Evolutionary conservation across 345 rosid genomes (phyloP).

Genomic region (Arabidopsis suecica): DNA sequence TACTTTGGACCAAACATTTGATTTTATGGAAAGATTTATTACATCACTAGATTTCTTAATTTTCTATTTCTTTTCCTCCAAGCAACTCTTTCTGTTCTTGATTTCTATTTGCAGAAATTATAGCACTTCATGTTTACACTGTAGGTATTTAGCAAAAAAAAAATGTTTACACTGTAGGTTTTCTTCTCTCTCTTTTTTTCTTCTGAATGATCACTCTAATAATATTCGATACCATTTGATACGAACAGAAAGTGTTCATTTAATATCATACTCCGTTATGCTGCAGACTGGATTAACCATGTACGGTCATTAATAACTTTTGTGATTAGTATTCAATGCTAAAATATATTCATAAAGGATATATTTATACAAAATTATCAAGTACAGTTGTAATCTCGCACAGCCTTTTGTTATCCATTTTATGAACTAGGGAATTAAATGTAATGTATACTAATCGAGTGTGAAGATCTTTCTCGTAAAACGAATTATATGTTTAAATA

Average conservation of each 20-base stretch:
- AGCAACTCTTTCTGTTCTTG: slow-evolving; percentile 7
- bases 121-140: not conserved
- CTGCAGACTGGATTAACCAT: no score
- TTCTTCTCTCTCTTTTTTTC: not conserved
- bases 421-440: no score
- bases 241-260: not conserved
- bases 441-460: no score
- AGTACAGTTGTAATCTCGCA: no score
- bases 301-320: no score
- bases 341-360: no score
- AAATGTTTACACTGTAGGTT: not conserved
- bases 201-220: not conserved
- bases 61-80: slow-evolving; percentile 4
- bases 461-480: slow-evolving; percentile 25
- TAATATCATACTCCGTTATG: no score
- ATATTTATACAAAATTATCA: no score
- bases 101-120: not conserved
- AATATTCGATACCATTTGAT: not conserved
- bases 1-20: slow-evolving; percentile 36
- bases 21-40: slow-evolving; percentile 13
- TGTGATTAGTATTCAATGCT: no score
- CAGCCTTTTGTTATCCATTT: no score
- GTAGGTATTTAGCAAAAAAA: no score
- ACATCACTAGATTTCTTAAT: not conserved
- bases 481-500: slow-evolving; percentile 5